A percentile compares a stretch with the other conserved stretches of the same genome.
Evolutionary conservation across 345 rosid species (phyloP).

Genomic region (Clarkia xantiana): DNA sequence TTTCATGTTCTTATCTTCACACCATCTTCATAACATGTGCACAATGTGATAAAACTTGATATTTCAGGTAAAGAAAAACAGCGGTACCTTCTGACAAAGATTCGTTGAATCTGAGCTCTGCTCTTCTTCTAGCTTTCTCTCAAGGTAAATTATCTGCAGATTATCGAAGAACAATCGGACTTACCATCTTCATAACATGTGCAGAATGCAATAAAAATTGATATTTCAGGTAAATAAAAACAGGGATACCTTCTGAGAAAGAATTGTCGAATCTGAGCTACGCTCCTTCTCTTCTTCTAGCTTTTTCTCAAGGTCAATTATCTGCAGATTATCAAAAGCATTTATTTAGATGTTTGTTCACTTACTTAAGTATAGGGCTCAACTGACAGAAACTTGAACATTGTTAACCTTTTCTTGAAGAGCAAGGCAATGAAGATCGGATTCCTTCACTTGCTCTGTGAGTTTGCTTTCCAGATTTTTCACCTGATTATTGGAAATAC

Average conservation of each 20-base stretch:
- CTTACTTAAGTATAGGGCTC: not conserved
- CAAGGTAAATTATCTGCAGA: constrained; percentile 50
- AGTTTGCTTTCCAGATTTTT: constrained; percentile 59
- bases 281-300: constrained; percentile 39
- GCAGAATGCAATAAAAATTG: too few relatives aligned
- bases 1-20: too few relatives aligned
- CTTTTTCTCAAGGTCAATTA: constrained; percentile 51
- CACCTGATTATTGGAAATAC: constrained; percentile 23
- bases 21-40: too few relatives aligned
- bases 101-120: constrained; percentile 26
- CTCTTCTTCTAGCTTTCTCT: constrained; percentile 45
- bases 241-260: constrained; percentile 32
- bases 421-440: constrained; percentile 24
- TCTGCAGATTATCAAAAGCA: constrained; percentile 19
- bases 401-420: constrained; percentile 47
- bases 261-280: constrained; percentile 35
- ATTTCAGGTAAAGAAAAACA: not conserved
- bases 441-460: constrained; percentile 45
- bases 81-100: constrained; percentile 38
- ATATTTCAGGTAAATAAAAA: too few relatives aligned
- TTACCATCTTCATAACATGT: too few relatives aligned
- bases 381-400: constrained; percentile 2
- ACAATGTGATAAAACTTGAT: too few relatives aligned
- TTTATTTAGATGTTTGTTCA: not conserved
- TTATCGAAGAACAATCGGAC: not conserved